Conservation (phyloP, 2,329 filamentous ascomycete species). For the Hypoxylon sp. region DNA sequence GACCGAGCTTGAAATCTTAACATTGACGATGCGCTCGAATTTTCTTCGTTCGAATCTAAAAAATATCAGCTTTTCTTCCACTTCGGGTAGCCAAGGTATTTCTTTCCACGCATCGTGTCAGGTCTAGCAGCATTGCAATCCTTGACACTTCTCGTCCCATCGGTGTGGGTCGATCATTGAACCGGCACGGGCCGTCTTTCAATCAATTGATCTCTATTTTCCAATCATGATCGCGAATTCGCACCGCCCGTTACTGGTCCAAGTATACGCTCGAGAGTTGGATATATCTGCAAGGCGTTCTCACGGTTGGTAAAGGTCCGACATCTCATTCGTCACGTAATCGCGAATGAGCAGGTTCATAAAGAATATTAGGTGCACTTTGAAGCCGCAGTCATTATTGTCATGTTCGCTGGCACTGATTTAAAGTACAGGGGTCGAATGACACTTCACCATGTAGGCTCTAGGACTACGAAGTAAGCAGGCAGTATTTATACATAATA, state of each 20-base stretch:
- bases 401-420: not conserved
- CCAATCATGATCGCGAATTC: conserved; percentile 3
- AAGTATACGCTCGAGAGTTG: conserved; percentile 1
- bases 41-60: too few relatives aligned
- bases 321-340: conserved; percentile 70
- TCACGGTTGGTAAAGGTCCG: conserved; percentile 5
- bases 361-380: not conserved
- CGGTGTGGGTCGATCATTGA: conserved; percentile 11
- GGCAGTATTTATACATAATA: too few relatives aligned
- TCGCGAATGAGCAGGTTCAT: not conserved
- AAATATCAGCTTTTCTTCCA: not conserved
- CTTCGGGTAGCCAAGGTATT: not conserved
- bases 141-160: too few relatives aligned
- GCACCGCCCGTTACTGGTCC: not conserved
- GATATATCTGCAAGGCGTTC: not conserved
- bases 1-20: too few relatives aligned
- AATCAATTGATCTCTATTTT: not conserved
- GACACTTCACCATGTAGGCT: too few relatives aligned
- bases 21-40: too few relatives aligned
- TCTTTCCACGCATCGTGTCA: not conserved
- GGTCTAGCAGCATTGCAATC: not conserved
- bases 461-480: too few relatives aligned
- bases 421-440: not conserved
- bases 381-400: conserved; percentile 1
- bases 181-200: not conserved